Evolutionary conservation across 78 protist species (phyloP).

Genomic region (Planoprotostelium fungivorum): DNA sequence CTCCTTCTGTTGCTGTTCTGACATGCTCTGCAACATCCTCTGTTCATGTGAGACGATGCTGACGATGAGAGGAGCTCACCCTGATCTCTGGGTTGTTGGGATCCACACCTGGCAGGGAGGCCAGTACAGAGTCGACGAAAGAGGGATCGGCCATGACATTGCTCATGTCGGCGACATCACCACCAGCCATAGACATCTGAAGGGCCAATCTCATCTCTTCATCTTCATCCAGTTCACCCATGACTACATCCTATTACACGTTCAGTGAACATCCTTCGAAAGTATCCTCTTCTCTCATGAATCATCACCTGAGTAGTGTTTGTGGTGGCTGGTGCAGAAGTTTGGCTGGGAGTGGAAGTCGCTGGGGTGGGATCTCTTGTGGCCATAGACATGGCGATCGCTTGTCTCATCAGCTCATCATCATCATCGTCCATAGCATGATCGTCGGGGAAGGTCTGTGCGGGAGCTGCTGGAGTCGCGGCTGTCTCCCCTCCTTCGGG

Average conservation of each 20-base stretch:
- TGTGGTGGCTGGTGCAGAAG: not conserved
- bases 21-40: not conserved
- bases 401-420: slow-evolving; percentile 58
- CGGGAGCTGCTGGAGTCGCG: slow-evolving; percentile 6
- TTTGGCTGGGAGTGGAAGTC: not conserved
- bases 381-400: slow-evolving; percentile 62
- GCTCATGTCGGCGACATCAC: not conserved
- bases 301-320: not conserved
- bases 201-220: slow-evolving; percentile 22
- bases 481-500: slow-evolving; percentile 29
- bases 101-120: slow-evolving; percentile 60
- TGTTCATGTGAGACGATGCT: not conserved
- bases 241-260: not conserved
- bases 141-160: slow-evolving; percentile 30
- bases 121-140: slow-evolving; percentile 34
- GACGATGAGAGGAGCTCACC: not conserved
- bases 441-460: not conserved
- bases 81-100: slow-evolving; percentile 26
- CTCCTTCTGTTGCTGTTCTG: not conserved
- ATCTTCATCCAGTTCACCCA: slow-evolving; percentile 21
- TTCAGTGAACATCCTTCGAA: not conserved
- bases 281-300: too few relatives aligned
- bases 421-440: slow-evolving; percentile 40
- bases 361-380: slow-evolving; percentile 10
- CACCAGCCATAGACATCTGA: slow-evolving; percentile 28